Evolutionary conservation across 78 protist species (phyloP).

Genomic region (Dictyostelium firmibasis): DNA sequence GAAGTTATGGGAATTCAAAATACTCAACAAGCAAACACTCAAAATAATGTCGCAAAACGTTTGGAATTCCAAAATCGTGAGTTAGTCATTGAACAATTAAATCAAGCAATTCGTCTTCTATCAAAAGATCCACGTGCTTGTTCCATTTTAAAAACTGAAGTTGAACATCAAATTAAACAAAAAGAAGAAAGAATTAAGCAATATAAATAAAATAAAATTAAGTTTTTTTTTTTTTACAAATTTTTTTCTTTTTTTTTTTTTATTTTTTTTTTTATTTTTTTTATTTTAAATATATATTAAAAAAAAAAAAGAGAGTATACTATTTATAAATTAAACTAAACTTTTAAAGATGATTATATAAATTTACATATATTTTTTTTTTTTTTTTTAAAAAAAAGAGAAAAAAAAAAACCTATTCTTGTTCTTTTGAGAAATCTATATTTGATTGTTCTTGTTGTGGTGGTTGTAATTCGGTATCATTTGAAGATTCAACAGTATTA

Average conservation of each 20-base stretch:
- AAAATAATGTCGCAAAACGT: constrained; percentile 6
- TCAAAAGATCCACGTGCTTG: constrained; percentile 22
- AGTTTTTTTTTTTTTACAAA: neutral
- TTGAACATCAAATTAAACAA: constrained; percentile 24
- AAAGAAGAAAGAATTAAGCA: constrained; percentile 23
- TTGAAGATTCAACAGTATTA: neutral
- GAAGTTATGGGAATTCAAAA: constrained; percentile 11
- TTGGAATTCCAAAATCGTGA: constrained; percentile 43
- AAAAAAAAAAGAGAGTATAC: neutral
- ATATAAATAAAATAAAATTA: neutral
- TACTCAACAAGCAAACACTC: neutral
- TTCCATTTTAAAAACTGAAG: neutral
- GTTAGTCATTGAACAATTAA: constrained; percentile 37
- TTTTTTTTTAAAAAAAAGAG: neutral
- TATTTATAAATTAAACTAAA: neutral
- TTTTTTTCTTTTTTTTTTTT: neutral
- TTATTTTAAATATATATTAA: neutral
- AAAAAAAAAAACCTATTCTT: neutral
- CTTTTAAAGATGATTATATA: neutral
- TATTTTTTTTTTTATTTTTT: neutral
- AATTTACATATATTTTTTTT: neutral
- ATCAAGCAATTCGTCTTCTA: constrained; percentile 55
- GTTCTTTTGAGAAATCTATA: neutral
- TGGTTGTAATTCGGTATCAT: constrained; percentile 11
- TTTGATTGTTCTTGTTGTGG: neutral